Evolutionary conservation across 805 yeast genomes (phyloP).

Genomic region (Tetrapisispora iriomotensis): DNA sequence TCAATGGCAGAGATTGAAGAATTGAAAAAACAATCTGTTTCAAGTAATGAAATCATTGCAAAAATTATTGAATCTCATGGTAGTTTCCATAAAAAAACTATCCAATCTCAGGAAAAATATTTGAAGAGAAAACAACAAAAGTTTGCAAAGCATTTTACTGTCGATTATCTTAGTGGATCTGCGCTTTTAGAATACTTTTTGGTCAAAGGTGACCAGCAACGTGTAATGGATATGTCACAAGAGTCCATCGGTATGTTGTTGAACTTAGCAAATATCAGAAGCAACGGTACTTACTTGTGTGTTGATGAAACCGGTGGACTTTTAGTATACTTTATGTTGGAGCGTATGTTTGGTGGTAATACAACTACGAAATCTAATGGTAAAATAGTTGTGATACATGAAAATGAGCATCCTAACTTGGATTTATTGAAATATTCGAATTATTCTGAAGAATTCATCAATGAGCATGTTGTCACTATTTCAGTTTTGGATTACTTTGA

Average conservation of each 20-base stretch:
- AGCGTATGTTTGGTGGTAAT: slow-evolving; percentile 60
- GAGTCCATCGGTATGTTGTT: slow-evolving; percentile 74
- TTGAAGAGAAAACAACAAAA: slow-evolving; percentile 85
- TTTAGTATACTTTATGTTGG: slow-evolving; percentile 75
- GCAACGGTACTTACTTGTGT: slow-evolving; percentile 82
- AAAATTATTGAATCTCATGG: slow-evolving; percentile 75
- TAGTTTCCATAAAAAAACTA: slow-evolving; percentile 80
- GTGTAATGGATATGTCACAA: slow-evolving; percentile 70
- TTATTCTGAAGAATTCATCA: slow-evolving; percentile 42
- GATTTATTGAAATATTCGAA: slow-evolving; percentile 61
- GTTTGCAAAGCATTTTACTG: slow-evolving; percentile 75
- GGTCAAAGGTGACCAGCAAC: slow-evolving; percentile 62
- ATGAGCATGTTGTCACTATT: slow-evolving; percentile 53
- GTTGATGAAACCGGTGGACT: slow-evolving; percentile 94
- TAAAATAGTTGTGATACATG: slow-evolving; percentile 67
- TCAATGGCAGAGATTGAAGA: slow-evolving; percentile 74
- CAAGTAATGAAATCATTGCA: slow-evolving; percentile 52
- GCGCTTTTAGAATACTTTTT: slow-evolving; percentile 62
- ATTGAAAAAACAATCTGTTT: slow-evolving; percentile 60
- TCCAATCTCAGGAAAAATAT: slow-evolving; percentile 86
- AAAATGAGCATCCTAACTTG: slow-evolving; percentile 84
- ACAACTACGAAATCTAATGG: slow-evolving; percentile 33
- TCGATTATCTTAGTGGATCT: slow-evolving; percentile 64
- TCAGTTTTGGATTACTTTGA: slow-evolving; percentile 74
- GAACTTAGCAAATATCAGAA: slow-evolving; percentile 70